Evolutionary conservation across 2,329 filamentous ascomycete species (phyloP).

Genomic region (Colletotrichum cereale): DNA sequence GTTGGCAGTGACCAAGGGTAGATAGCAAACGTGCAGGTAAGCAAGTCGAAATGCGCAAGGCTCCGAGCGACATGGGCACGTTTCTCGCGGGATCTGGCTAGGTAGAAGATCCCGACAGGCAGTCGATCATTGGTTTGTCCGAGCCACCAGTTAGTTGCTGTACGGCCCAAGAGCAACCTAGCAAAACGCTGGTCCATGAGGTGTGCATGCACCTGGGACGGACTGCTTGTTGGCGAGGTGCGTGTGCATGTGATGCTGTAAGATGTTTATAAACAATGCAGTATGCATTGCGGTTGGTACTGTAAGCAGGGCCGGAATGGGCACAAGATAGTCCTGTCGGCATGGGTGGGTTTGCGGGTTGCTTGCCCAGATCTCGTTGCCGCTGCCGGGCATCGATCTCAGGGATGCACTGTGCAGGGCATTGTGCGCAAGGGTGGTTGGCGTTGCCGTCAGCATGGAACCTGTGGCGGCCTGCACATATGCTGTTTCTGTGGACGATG

Average conservation of each 20-base stretch:
- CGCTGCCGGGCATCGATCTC: constrained; percentile 33
- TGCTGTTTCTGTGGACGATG: neutral
- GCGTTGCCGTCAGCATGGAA: constrained; percentile 6
- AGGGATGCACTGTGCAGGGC: constrained; percentile 22
- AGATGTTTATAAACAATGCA: neutral
- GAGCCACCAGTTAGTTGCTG: neutral
- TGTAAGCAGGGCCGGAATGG: neutral
- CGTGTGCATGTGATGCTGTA: constrained; percentile 2
- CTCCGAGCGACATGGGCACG: constrained; percentile 25
- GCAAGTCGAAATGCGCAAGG: constrained; percentile 12
- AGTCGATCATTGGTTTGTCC: constrained; percentile 22
- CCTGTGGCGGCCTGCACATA: neutral
- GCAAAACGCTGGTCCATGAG: neutral
- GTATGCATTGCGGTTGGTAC: neutral
- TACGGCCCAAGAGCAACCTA: constrained; percentile 2
- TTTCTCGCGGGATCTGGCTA: constrained; percentile 25
- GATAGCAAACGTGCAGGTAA: constrained; percentile 16
- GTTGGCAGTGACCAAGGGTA: constrained; percentile 14
- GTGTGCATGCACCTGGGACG: neutral
- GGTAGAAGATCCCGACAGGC: constrained; percentile 4
- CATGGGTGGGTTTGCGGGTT: neutral
- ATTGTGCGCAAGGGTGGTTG: constrained; percentile 8
- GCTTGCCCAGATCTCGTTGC: constrained; percentile 34
- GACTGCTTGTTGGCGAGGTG: neutral
- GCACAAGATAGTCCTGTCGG: neutral